Percentiles rank a stretch among this genome's conserved stretches.
These are phyloP conservation scores for Aegilops speltoides DNA, from an alignment of 176 grass and related monocot genomes.

Conservation along the genomic window DNA sequence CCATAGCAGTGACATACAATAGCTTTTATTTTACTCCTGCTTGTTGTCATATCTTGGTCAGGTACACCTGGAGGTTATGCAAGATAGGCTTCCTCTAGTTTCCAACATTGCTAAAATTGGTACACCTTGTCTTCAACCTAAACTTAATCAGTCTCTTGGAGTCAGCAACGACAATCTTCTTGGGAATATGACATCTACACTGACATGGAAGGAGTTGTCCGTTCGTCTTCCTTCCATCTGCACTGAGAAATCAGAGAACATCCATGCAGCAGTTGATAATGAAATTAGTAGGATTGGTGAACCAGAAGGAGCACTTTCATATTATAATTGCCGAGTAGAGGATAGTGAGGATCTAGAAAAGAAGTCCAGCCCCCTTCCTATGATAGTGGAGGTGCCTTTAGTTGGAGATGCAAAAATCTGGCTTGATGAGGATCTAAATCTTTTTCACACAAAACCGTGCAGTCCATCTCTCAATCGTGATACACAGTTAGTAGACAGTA, in stretches of 20 bases:
- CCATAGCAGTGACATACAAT: background rate
- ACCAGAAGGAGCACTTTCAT: constrained; percentile 15
- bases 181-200: background rate
- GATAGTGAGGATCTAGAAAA: constrained; percentile 37
- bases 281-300: constrained; percentile 21
- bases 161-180: background rate
- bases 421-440: constrained; percentile 32
- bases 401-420: background rate
- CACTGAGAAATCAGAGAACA: constrained; percentile 17
- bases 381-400: background rate
- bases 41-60: constrained; percentile 22
- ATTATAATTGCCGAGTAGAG: constrained; percentile 17
- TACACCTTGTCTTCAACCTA: background rate
- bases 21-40: background rate
- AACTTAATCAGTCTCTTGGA: constrained; percentile 3
- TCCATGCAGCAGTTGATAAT: background rate
- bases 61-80: constrained; percentile 32
- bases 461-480: constrained; percentile 9
- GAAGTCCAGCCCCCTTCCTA: background rate
- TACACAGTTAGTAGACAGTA: background rate
- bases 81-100: constrained; percentile 27
- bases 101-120: background rate
- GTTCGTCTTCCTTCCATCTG: background rate
- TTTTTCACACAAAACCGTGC: background rate
- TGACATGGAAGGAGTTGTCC: constrained; percentile 2